These are phyloP conservation scores for Colletotrichum destructivum DNA, from an alignment of 2,329 filamentous ascomycete genomes.

Conservation along the genomic window DNA sequence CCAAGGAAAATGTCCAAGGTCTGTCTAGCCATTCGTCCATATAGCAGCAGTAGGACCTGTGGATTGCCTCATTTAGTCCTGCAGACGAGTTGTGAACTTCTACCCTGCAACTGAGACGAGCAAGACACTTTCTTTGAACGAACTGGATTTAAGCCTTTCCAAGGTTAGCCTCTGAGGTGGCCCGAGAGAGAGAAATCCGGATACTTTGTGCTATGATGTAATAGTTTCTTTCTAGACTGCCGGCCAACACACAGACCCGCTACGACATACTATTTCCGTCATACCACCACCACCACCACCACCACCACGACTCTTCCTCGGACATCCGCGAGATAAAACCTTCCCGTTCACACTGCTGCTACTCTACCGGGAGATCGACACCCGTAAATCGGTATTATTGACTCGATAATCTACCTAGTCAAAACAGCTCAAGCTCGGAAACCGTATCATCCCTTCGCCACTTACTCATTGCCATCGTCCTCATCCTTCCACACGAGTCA, in stretches of 20 bases:
- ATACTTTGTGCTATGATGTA: conserved; percentile 40
- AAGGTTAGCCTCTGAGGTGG: too few species aligned
- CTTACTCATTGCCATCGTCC: not conserved
- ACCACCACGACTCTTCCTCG: conserved; percentile 24
- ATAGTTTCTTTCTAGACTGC: conserved; percentile 18
- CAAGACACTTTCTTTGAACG: too few species aligned
- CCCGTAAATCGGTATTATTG: too few species aligned
- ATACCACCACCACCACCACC: not conserved
- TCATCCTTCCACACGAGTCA: conserved; percentile 29
- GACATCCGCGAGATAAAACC: conserved; percentile 33
- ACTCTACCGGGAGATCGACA: not conserved
- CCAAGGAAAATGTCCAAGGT: too few species aligned
- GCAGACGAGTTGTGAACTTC: too few species aligned
- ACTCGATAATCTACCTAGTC: not conserved
- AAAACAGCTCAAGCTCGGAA: not conserved
- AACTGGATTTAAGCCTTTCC: not conserved
- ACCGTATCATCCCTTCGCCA: not conserved
- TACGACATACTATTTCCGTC: conserved; percentile 28
- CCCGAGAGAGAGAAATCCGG: conserved; percentile 6
- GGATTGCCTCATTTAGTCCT: too few species aligned
- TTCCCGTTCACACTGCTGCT: not conserved
- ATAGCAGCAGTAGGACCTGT: not conserved
- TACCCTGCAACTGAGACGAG: too few species aligned
- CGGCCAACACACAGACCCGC: conserved; percentile 39
- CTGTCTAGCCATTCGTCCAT: too few species aligned